Conservation (phyloP, 306 rosid genomes). For the Quercus gilva region DNA sequence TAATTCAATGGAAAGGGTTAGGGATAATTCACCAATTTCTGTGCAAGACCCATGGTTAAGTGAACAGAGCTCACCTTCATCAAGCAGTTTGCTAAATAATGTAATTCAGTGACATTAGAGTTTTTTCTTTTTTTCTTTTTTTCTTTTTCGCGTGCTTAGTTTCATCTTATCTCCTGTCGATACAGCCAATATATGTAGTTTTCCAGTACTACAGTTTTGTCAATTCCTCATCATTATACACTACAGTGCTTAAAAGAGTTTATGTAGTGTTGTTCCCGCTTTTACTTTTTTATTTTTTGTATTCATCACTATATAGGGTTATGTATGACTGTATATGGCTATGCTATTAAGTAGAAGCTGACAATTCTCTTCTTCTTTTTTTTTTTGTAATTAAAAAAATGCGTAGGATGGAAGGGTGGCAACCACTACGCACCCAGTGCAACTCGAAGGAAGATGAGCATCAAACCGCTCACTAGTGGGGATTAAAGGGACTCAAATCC, state of each 20-base stretch:
- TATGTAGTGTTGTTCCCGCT: not conserved
- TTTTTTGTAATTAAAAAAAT: no score
- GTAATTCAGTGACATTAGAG: constrained; percentile 30
- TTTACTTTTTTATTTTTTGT: not conserved
- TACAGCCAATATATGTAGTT: not conserved
- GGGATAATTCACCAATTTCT: constrained; percentile 53
- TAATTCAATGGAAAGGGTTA: constrained; percentile 32
- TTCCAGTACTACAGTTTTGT: not conserved
- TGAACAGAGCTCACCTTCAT: constrained; percentile 79
- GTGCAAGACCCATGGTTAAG: constrained; percentile 80
- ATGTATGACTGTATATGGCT: not conserved
- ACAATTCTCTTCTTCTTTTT: no score
- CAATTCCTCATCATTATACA: not conserved
- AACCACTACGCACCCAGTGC: no score
- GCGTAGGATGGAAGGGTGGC: no score
- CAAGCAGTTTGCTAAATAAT: constrained; percentile 61
- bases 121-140: not conserved
- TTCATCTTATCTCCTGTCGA: not conserved
- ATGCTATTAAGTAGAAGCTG: not conserved
- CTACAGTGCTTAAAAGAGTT: not conserved
- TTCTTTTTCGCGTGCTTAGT: not conserved
- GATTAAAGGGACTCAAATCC: no score
- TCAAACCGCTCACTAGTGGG: no score
- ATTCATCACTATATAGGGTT: not conserved
- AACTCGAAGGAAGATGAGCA: no score